Evolutionary conservation across 2,329 filamentous ascomycete species (phyloP).

Genomic region (Aspergillus sp.): DNA sequence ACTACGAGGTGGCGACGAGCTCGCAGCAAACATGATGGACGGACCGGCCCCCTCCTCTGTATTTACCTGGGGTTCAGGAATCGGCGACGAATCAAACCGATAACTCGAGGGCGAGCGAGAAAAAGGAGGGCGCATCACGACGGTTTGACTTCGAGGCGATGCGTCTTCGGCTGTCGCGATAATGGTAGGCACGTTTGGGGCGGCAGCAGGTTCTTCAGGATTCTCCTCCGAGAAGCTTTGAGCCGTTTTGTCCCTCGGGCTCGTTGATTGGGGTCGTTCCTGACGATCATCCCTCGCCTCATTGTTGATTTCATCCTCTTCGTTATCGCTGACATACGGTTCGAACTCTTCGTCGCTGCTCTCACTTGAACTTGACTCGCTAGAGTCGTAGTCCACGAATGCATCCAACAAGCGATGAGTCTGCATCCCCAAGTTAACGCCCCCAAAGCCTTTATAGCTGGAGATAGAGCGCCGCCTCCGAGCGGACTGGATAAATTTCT

Average conservation of each 20-base stretch:
- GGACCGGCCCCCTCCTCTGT: slow-evolving; percentile 64
- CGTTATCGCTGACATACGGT: slow-evolving; percentile 37
- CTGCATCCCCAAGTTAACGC: slow-evolving; percentile 69
- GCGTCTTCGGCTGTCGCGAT: slow-evolving; percentile 19
- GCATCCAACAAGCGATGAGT: slow-evolving; percentile 68
- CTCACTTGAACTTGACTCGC: slow-evolving; percentile 45
- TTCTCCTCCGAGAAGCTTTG: slow-evolving; percentile 1
- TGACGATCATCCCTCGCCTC: slow-evolving; percentile 2
- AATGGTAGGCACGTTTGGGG: slow-evolving; percentile 23
- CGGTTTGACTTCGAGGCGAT: slow-evolving; percentile 21
- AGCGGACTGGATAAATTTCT: slow-evolving; percentile 61
- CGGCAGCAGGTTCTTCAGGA: slow-evolving; percentile 6
- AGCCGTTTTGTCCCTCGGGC: neutral
- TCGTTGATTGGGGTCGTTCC: neutral
- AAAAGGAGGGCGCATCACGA: slow-evolving; percentile 21
- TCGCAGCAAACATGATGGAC: slow-evolving; percentile 71
- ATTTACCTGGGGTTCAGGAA: slow-evolving; percentile 67
- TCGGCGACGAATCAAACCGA: slow-evolving; percentile 67
- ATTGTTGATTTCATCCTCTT: slow-evolving; percentile 25
- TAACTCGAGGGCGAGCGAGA: slow-evolving; percentile 33
- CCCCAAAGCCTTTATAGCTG: slow-evolving; percentile 49
- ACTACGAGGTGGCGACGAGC: slow-evolving; percentile 31
- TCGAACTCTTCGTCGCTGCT: slow-evolving; percentile 42
- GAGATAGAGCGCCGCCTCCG: slow-evolving; percentile 51
- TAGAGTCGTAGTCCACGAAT: slow-evolving; percentile 52